Percentiles rank a stretch among this genome's conserved stretches.
phyloP scores from a whole-genome alignment of 306 rosid species.

The Gleditsia sinensis region DNA sequence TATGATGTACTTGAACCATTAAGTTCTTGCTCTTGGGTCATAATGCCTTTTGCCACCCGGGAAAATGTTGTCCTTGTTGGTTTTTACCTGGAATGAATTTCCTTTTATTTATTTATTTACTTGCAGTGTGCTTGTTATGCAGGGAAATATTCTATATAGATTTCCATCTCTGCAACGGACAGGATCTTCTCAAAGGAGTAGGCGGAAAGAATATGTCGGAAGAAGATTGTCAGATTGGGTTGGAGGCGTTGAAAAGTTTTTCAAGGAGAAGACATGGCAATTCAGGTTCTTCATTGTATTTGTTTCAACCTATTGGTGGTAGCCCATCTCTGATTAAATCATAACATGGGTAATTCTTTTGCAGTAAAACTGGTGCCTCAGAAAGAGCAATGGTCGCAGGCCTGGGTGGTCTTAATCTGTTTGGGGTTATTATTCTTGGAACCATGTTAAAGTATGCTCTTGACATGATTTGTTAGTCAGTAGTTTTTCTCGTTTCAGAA shows the following conservation, averaged over 20 bases:
- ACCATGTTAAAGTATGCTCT: constrained; percentile 84
- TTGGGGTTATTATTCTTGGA: constrained; percentile 94
- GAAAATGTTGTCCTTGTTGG: background rate
- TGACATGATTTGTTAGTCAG: constrained; percentile 16
- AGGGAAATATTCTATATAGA: constrained; percentile 95
- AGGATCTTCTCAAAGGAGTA: constrained; percentile 75
- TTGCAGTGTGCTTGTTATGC: constrained; percentile 49
- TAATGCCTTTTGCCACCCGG: background rate
- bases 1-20: constrained; percentile 7
- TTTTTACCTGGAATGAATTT: background rate
- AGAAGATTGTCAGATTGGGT: constrained; percentile 93
- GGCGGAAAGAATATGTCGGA: constrained; percentile 90
- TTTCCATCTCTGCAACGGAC: constrained; percentile 96
- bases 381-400: constrained; percentile 90
- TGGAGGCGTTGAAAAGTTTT: constrained; percentile 76
- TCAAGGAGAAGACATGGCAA: constrained; percentile 81
- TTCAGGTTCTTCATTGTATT: constrained; percentile 66
- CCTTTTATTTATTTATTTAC: constrained; percentile 9
- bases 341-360: constrained; percentile 26
- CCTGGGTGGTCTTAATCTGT: constrained; percentile 92
- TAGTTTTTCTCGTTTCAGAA: constrained; percentile 28
- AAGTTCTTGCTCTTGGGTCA: background rate
- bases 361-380: constrained; percentile 72
- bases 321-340: constrained; percentile 16
- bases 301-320: constrained; percentile 22